Base-by-base conservation (phyloP, 192 early-diverging fungal genomes). In the Podila epicladia region DNA sequence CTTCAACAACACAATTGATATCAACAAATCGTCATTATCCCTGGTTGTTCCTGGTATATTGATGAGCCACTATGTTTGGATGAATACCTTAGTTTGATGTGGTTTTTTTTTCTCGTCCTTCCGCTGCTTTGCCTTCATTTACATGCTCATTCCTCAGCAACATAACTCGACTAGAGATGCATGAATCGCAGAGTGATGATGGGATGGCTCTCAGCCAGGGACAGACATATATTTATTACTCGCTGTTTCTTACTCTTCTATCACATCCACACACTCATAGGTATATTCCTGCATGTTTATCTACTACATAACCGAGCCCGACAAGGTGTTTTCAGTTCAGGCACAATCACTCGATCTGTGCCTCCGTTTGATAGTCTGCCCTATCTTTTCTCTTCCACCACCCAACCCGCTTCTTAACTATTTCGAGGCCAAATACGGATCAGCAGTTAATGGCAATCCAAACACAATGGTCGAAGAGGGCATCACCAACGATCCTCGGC, bases 381-480 rank as follows among this genome's bases (percentile, higher is more conserved):
- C 77, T 5, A 73, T 80, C 48, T 73, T 80, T 55, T 80, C 77
- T 7, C 49, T 80, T 6, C 77, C 77, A 8, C 77, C 77, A 4
- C 77, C 77, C 19, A 65, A n/a, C 48, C 53, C 64, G 29, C 71
- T 80, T 5, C 33, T 80, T 9, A 60, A 61, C 4, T 73, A 80
- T 37, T 80, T 69, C 55, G 61, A 69, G 15, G 33, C 22, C n/a
- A 80, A 80, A 20, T 69, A 73, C 31, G 71, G 77, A 20, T 65
- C 66, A 15, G 41, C 41, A 3, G 41, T 45, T 0, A 45, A 73
- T 28, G 71, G 70, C 59, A 71, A 80, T 53, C 77, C 71, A 9
- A 63, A 73, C 35, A 80, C 77, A 22, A 80, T 80, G 71, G 64
- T 80, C 35, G 77, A 80, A 26, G 71, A 73, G 13, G 77, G 77